Evolutionary conservation across 441 rosid species (phyloP).

Genomic region (Brassica hybrid): DNA sequence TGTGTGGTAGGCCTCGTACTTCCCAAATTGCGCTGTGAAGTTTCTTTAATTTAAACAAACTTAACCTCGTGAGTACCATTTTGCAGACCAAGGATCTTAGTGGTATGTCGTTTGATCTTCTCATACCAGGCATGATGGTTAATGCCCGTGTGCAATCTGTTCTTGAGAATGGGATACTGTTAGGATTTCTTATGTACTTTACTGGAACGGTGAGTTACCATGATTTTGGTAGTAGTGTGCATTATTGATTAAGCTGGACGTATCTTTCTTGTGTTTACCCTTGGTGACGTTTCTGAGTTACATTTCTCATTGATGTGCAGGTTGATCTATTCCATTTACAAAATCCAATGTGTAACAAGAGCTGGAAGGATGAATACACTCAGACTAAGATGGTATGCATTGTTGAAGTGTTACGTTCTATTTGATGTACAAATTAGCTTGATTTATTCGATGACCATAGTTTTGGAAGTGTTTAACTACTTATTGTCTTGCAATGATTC

Average conservation of each 20-base stretch:
- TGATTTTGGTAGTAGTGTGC: conserved; percentile 17
- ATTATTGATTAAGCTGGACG: conserved; percentile 18
- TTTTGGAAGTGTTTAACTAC: conserved; percentile 4
- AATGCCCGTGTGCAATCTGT: conserved; percentile 90
- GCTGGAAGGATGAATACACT: conserved; percentile 82
- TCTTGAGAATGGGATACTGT: conserved; percentile 88
- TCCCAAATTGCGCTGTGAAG: neutral
- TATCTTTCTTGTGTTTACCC: conserved; percentile 7
- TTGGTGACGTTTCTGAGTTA: conserved; percentile 11
- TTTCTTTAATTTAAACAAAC: conserved; percentile 12
- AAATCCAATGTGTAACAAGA: conserved; percentile 59
- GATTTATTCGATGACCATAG: conserved; percentile 1
- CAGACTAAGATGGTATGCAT: conserved; percentile 75
- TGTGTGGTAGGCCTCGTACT: conserved; percentile 63
- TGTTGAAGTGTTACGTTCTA: neutral
- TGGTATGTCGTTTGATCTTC: conserved; percentile 95
- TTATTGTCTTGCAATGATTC: neutral
- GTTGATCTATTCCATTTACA: conserved; percentile 88
- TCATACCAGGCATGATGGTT: conserved; percentile 96
- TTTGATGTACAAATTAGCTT: conserved; percentile 4
- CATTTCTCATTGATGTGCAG: conserved; percentile 51
- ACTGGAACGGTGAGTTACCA: conserved; percentile 89
- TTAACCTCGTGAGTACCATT: conserved; percentile 35
- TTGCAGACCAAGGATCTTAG: conserved; percentile 85
- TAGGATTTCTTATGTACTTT: conserved; percentile 89